These are phyloP conservation scores for Macadamia tetraphylla DNA, from an alignment of 164 flowering plant species.

Conservation along the genomic window DNA sequence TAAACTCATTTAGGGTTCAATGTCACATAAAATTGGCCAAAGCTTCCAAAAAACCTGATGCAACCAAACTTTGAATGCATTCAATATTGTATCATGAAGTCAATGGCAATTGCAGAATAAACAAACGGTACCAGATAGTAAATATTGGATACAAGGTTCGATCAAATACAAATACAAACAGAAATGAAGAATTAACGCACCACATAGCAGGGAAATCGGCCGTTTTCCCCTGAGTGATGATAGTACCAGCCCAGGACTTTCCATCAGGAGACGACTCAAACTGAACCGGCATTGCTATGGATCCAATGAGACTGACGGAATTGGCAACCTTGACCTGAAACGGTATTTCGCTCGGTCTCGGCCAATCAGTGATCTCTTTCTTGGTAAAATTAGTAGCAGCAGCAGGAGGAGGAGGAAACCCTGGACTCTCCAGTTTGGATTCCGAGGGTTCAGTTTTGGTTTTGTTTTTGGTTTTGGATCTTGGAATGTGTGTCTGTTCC, in stretches of 20 bases:
- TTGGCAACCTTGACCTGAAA: conserved; percentile 58
- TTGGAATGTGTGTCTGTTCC: not conserved
- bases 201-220: conserved; percentile 13
- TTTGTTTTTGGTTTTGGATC: not conserved
- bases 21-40: no score
- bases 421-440: not conserved
- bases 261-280: conserved; percentile 39
- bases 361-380: conserved; percentile 16
- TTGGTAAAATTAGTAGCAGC: not conserved
- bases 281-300: conserved; percentile 37
- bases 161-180: not conserved
- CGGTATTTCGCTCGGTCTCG: conserved; percentile 55
- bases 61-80: no score
- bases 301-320: conserved; percentile 49
- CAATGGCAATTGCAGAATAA: no score
- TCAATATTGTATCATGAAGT: no score
- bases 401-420: not conserved
- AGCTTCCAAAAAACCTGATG: no score
- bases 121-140: no score
- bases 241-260: conserved; percentile 47
- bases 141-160: no score
- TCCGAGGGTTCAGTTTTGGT: not conserved
- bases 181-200: conserved; percentile 3
- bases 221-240: conserved; percentile 29
- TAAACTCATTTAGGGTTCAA: no score